A percentile compares a stretch with the other conserved stretches of the same genome.
Conservation (phyloP, 2,329 filamentous ascomycete genomes). For the Sclerotinia sclerotiorum region DNA sequence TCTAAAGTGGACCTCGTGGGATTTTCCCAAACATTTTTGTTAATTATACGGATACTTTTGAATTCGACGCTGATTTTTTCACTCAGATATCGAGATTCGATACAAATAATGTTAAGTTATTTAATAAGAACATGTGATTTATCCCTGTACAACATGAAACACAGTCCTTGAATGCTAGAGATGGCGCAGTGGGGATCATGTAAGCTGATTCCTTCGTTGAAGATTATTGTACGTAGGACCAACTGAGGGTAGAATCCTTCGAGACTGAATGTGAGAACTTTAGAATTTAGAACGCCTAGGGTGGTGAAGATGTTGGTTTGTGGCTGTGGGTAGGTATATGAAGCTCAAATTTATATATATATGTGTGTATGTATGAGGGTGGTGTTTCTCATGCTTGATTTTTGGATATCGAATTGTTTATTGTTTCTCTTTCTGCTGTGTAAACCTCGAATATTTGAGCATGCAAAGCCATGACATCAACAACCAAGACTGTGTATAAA, state of each 20-base stretch:
- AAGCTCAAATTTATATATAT: background rate
- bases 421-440: background rate
- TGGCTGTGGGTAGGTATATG: too few species aligned
- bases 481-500: background rate
- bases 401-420: background rate
- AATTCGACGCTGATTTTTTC: background rate
- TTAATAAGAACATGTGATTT: background rate
- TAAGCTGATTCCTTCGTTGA: background rate
- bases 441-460: background rate
- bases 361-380: background rate
- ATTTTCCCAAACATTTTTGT: slow-evolving; percentile 1
- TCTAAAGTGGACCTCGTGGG: background rate
- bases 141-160: background rate
- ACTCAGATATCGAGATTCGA: background rate
- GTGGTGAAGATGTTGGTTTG: background rate
- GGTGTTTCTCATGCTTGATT: background rate
- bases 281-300: background rate
- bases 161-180: background rate
- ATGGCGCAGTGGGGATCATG: background rate
- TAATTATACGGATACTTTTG: too few species aligned
- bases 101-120: background rate
- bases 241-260: background rate
- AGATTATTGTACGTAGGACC: slow-evolving; percentile 1
- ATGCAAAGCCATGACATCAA: too few species aligned
- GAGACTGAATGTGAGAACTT: background rate